Evolutionary conservation across 2,329 filamentous ascomycete genomes (phyloP), one percentile per base, ranked within the genome.

Genomic region (Thelonectria olida): DNA sequence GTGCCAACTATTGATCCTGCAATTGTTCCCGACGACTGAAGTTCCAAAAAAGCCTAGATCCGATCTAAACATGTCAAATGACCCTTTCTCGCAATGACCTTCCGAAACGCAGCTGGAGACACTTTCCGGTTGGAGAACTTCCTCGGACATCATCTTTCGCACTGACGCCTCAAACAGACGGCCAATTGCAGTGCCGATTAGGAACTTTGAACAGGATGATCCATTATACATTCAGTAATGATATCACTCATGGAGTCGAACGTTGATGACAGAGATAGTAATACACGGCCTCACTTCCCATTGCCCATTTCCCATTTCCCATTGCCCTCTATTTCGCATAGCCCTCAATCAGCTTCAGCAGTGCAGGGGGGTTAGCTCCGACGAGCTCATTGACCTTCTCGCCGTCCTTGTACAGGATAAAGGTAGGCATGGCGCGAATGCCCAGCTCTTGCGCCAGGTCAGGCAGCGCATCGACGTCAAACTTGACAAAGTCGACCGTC

Each of bases 401-500:
- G 67, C 91, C 93, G 69, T 89, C 79, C 85, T 93, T 92, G 87
- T 93, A 97, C 74, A 96, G 78, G 58, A 91, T 74, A 82, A 98
- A 97, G 25, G 93, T 96, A 57, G 95, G 94, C 93, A 98, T 97
- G 76, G 94, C 93, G 71, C 92, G 88, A 77, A 98, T 87, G 66
- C 87, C 88, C 65, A 96, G 88, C 75, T 96, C 88, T 72, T 90
- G 85, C 28, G 92, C 88, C 50, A 97, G 85, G 1, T 92, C 88
- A 68, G 89, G 82, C 39, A 95, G 82, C 67, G 93, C 84, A 78
- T 97, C 94, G 72, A 97, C 93, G 78, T 98, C 93, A 75, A 97
- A 83, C 86, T 97, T 96, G 85, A 88, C 88, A 81, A 97, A 97
- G 78, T 87, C 83, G 68, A 90, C 76, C 67, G 85, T 78, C 81